These are phyloP conservation scores for Flaveria ramosissima DNA, from an alignment of 129 eudicot species.

Conservation along the genomic window DNA sequence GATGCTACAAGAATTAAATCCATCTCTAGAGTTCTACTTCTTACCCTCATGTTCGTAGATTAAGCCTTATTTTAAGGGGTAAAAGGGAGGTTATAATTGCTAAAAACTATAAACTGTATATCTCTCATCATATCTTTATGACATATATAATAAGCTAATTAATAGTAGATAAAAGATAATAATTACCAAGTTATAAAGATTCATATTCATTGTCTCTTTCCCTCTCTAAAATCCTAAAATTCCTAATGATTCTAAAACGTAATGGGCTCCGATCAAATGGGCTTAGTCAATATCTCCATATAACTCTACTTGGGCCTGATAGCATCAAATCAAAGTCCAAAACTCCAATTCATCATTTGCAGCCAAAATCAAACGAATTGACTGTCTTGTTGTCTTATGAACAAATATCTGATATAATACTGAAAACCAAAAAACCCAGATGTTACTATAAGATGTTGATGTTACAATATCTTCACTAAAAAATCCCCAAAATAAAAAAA, in stretches of 20 bases:
- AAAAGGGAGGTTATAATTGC: too few relatives aligned
- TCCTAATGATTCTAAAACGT: neutral
- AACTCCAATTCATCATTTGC: neutral
- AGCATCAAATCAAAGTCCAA: neutral
- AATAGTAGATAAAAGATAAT: neutral
- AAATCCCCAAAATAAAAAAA: neutral
- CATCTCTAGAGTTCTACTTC: too few relatives aligned
- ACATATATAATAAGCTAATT: neutral
- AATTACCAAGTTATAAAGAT: neutral
- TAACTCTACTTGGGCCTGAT: neutral
- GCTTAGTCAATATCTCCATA: neutral
- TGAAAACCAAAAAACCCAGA: neutral
- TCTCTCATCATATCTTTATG: too few relatives aligned
- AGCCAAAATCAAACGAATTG: neutral
- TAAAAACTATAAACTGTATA: too few relatives aligned
- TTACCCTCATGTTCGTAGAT: too few relatives aligned
- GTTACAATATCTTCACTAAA: neutral
- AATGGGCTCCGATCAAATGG: neutral
- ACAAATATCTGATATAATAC: neutral
- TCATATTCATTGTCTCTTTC: neutral
- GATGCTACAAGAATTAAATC: too few relatives aligned
- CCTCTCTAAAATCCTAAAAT: neutral
- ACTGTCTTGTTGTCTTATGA: neutral
- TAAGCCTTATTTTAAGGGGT: too few relatives aligned
- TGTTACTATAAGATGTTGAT: slow-evolving; percentile 1